Conservation (phyloP, 2,329 filamentous ascomycete species). For the Epichloe sibirici region DNA sequence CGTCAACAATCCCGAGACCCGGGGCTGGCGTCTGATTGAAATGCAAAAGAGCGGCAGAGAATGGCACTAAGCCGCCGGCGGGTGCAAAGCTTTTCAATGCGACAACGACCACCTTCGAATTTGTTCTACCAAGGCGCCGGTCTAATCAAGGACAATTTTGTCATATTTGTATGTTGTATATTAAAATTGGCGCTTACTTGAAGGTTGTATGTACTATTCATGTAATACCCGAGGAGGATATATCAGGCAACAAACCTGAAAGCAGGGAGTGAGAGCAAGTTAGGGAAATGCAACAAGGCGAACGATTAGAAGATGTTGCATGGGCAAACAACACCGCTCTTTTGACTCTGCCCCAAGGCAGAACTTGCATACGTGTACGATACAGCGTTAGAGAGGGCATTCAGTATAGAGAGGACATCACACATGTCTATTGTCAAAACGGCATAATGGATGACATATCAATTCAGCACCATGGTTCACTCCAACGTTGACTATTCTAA, state of each 20-base stretch:
- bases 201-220: conserved; percentile 10
- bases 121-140: neutral
- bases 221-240: conserved; percentile 6
- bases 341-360: conserved; percentile 12
- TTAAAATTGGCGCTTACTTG: conserved; percentile 1
- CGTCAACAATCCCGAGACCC: conserved; percentile 90
- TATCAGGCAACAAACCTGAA: conserved; percentile 1
- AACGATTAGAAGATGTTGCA: conserved; percentile 11
- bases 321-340: conserved; percentile 22
- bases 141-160: neutral
- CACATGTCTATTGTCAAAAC: conserved; percentile 3
- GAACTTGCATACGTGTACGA: conserved; percentile 19
- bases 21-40: conserved; percentile 95
- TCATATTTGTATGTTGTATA: conserved; percentile 3
- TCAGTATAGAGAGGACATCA: conserved; percentile 11
- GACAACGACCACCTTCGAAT: neutral
- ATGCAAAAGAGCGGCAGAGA: conserved; percentile 96
- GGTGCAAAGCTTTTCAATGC: neutral
- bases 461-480: neutral
- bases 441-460: neutral
- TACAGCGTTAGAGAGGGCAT: conserved; percentile 7
- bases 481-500: neutral
- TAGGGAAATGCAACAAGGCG: neutral
- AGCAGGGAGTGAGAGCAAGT: neutral
- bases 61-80: conserved; percentile 42